Evolutionary conservation across 169 alveolate species (phyloP), one percentile per base, ranked within the genome.

Genomic region (Cryptosporidium bovis): DNA sequence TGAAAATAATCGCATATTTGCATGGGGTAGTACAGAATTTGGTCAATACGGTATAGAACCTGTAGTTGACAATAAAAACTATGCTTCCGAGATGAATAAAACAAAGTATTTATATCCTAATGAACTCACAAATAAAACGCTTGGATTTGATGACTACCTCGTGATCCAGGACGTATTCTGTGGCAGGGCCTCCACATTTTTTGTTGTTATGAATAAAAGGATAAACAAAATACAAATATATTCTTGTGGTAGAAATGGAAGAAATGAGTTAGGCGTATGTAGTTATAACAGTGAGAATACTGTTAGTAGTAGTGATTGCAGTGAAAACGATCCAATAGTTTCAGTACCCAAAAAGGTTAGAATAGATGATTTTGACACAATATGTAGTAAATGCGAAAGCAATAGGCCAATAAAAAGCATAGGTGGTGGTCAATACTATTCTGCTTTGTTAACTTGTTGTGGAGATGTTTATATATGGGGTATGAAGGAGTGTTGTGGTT

Each of bases 211-310:
- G 12, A 34, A 64, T 3, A 44, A 90, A 16, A 40, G 51, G 12
- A 90, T 92, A 0, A 53, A 27, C 13, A 91, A 82, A 24, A 29
- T 77, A n/a, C 90, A 92, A 48, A 83, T 94, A 3, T 94, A 90
- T 77, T 96, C 94, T 20, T 91, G 93, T 33, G 96, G 96, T 27
- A 91, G 96, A 56, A 94, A 94, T 83, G 96, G 95, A 0, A 93
- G 93, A 58, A 95, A 94, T 2, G 95, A 94, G 66, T 84, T 94
- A 40, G 96, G 96, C 16, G 83, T 89, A 3, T 15, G 51, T 51
- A 87, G 27, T 24, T 24, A 24, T 24, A 24, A 24, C 27, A 24
- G 0, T 24, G 27, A 24, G 27, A 24, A 48, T 31, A 40, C 10
- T 8, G 64, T 0, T 5, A 0, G 6, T 53, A 53, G 4, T 0